A percentile compares a stretch with the other conserved stretches of the same genome.
Evolutionary conservation across 768 basidiomycete species (phyloP).

Genomic region (Asterophora lycoperdoides): DNA sequence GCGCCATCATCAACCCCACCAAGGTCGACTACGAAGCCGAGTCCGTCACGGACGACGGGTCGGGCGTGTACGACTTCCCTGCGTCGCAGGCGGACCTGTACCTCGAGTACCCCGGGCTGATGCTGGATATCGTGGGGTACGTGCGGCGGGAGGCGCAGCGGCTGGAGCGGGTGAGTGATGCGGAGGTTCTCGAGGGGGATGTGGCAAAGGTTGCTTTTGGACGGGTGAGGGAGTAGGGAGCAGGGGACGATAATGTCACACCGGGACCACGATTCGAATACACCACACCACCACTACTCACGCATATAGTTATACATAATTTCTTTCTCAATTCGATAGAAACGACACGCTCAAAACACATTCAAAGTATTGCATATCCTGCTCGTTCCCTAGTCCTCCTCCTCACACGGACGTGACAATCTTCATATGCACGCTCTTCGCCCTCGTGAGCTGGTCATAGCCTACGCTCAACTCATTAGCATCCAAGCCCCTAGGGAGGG

Average conservation of each 20-base stretch:
- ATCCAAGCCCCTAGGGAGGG: too few relatives aligned
- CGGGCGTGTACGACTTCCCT: constrained; percentile 69
- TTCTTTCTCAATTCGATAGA: background rate
- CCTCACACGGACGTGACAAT: constrained; percentile 43
- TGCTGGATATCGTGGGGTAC: constrained; percentile 68
- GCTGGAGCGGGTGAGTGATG: constrained; percentile 51
- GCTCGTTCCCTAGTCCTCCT: too few relatives aligned
- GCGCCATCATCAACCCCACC: constrained; percentile 54
- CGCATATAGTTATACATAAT: background rate
- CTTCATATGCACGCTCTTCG: constrained; percentile 83
- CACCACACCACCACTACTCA: background rate
- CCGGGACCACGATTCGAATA: too few relatives aligned
- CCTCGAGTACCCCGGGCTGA: constrained; percentile 67
- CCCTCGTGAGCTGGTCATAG: constrained; percentile 79
- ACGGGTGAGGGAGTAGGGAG: constrained; percentile 18
- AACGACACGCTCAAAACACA: background rate
- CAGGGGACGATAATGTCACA: background rate
- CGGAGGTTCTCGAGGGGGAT: constrained; percentile 37
- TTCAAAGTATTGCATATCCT: too few relatives aligned
- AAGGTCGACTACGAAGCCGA: constrained; percentile 56
- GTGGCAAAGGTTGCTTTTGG: constrained; percentile 39
- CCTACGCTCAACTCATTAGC: too few relatives aligned
- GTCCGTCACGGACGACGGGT: constrained; percentile 59
- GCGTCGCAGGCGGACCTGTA: constrained; percentile 61
- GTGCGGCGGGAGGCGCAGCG: constrained; percentile 67